Evolutionary conservation across 2,329 filamentous ascomycete species (phyloP).

Genomic region (Lojkania enalia): DNA sequence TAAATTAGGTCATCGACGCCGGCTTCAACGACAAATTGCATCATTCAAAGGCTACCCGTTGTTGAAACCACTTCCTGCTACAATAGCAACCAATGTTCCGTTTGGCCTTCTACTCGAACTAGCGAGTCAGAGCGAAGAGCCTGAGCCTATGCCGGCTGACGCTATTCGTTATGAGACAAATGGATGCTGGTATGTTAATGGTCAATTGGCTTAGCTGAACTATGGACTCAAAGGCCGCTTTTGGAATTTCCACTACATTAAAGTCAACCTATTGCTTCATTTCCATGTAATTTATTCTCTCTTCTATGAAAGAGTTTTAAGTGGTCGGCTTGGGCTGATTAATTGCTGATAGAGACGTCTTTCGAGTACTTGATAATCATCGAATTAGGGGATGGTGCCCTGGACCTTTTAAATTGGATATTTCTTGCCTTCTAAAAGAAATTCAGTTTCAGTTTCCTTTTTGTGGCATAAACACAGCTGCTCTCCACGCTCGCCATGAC

Average conservation of each 20-base stretch:
- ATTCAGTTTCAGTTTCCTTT: conserved; percentile 12
- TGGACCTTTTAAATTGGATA: conserved; percentile 16
- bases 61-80: conserved; percentile 4
- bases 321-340: conserved; percentile 7
- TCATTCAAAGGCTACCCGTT: conserved; percentile 4
- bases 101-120: conserved; percentile 3
- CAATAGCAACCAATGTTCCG: background rate
- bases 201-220: background rate
- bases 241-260: background rate
- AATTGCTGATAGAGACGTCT: conserved; percentile 10
- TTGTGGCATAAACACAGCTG: conserved; percentile 9
- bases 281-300: background rate
- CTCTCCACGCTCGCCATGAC: conserved; percentile 12
- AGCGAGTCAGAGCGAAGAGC: conserved; percentile 2
- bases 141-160: conserved; percentile 1
- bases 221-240: background rate
- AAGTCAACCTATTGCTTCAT: background rate
- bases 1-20: conserved; percentile 2
- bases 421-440: conserved; percentile 12
- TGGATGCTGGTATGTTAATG: background rate
- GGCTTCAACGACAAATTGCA: conserved; percentile 2
- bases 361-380: conserved; percentile 7
- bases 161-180: conserved; percentile 2
- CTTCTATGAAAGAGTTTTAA: conserved; percentile 1
- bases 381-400: conserved; percentile 11